Evolutionary conservation across 2,329 filamentous ascomycete genomes (phyloP), one percentile per base, ranked within the genome.

Genomic region (Aspergillus tanneri): DNA sequence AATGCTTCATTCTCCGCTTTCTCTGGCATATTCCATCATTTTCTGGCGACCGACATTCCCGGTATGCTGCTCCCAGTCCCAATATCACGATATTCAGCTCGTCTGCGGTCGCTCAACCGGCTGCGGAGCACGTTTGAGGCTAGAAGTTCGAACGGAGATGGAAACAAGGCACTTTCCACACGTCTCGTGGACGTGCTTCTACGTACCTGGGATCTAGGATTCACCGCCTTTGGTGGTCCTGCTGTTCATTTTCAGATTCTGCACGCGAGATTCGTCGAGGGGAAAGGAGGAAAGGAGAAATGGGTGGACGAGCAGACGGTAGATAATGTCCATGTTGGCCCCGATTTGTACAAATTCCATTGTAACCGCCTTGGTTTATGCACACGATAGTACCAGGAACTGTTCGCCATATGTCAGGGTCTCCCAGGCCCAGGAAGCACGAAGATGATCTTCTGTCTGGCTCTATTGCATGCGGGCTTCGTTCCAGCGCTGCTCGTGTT

Each of bases 251-350:
- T 88, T 58, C 79, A 83, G 58, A 87, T 87, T 48, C 75, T 86
- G 45, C 77, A 84, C 56, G 70, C 76, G 28, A 76, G 79, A 35
- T 89, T 86, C 58, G 82, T 87, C 0, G 72, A 76, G 1, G 71
- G 71, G 1, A 43, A 54, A 24, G 56, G 57, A 3, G 66, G 65
- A 2, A 77, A 79, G 37, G 64, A 77, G 30, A 65, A 72, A 59
- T 89, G 86, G 86, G 77, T 88, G 21, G 83, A 87, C 63, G 84
- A 88, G 45, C 82, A 86, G 57, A 77, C 83, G 48, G 83, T 85
- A 64, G 54, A 72, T 55, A 23, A 46, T 27, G 2, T 4, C 4
- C 18, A 3, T 14, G 12, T 14, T 5, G 28, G n/a, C n/a, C n/a
- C n/a, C n/a, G n/a, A n/a, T n/a, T 42, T 14, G 10, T 43, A 38